Conservation (phyloP, 352 stramenopile genomes). For the Globisporangium perplexum region DNA sequence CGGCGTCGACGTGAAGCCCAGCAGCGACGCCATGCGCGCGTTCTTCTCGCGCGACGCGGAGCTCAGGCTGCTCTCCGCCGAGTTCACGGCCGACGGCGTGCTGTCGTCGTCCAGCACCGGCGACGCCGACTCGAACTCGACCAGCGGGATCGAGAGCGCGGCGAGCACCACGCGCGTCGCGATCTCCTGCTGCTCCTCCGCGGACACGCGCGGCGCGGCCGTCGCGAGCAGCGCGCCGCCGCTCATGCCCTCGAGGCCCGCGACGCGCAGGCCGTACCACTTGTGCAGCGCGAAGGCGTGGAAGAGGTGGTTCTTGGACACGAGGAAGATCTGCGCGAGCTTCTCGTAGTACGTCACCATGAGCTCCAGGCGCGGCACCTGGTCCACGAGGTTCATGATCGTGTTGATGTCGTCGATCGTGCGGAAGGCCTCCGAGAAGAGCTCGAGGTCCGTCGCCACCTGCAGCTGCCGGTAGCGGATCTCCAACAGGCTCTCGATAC, state of each 20-base stretch:
- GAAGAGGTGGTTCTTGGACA: conserved; percentile 96
- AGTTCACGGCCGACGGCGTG: conserved; percentile 40
- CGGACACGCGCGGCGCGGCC: conserved; percentile 45
- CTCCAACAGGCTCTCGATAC: conserved; percentile 94
- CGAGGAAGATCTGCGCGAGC: conserved; percentile 96
- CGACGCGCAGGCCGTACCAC: conserved; percentile 91
- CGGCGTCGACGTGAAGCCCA: conserved; percentile 85
- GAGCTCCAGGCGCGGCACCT: conserved; percentile 91
- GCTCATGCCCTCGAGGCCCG: conserved; percentile 68
- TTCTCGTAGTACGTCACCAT: conserved; percentile 98
- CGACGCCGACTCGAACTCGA: conserved; percentile 56
- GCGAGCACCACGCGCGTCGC: conserved; percentile 91
- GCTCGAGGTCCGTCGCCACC: conserved; percentile 91
- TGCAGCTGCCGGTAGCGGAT: conserved; percentile 97
- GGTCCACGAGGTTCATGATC: conserved; percentile 90
- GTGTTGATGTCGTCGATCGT: conserved; percentile 99
- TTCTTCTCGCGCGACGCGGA: conserved; percentile 89
- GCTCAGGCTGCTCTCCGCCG: conserved; percentile 31
- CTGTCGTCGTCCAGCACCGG: conserved; percentile 54
- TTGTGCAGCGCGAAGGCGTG: conserved; percentile 97
- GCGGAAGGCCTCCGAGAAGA: conserved; percentile 97
- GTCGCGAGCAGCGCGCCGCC: conserved; percentile 28
- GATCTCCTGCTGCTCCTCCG: conserved; percentile 79
- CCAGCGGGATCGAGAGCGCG: conserved; percentile 90
- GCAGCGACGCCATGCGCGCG: conserved; percentile 90